Evolutionary conservation across 176 grass and related monocot genomes (phyloP), one percentile per base, ranked within the genome.

Genomic region (Tuctoria greenei): DNA sequence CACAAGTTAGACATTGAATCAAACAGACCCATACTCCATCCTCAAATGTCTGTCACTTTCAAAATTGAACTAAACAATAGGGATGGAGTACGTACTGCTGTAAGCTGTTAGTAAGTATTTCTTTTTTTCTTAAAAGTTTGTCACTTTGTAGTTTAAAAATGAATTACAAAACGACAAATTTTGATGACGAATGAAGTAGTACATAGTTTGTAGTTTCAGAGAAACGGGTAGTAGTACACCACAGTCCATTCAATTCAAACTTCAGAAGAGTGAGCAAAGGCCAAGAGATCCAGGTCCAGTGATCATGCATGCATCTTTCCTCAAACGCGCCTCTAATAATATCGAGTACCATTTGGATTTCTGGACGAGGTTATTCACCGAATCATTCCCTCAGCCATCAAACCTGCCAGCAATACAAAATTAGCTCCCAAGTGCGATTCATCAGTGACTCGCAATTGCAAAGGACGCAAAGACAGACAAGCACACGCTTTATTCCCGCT

Each of bases 401-500:
- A 87, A 72, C 44, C 72, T 67, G 61, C 1, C n/a, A 5, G 20
- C 20, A 71, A 69, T 64, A 64, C 36, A 76, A 81, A 76, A n/a
- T 25, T 4, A 52, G 51, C 20, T 54, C 20, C n/a, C 8, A 61
- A 51, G 57, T 73, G 44, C 70, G 24, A 67, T 63, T 70, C 74
- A 12, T 70, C 54, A 24, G 36, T 34, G 56, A 62, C 56, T 38
- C 34, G 37, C 25, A 46, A 84, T 72, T 24, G 67, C 55, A 26
- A 25, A 58, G 23, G 51, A 54, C 51, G 17, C 47, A 79, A 78
- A 75, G 86, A 38, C 54, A 39, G 85, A 79, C 80, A 83, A 63
- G 69, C 28, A 0, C 14, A 1, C 46, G 18, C 81, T 88, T 88
- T 88, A 88, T 84, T 75, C 81, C 56, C 37, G n/a, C 69, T 79